Base-by-base conservation (phyloP, 2,329 filamentous ascomycete species). In the Ceratocystis papillata region DNA sequence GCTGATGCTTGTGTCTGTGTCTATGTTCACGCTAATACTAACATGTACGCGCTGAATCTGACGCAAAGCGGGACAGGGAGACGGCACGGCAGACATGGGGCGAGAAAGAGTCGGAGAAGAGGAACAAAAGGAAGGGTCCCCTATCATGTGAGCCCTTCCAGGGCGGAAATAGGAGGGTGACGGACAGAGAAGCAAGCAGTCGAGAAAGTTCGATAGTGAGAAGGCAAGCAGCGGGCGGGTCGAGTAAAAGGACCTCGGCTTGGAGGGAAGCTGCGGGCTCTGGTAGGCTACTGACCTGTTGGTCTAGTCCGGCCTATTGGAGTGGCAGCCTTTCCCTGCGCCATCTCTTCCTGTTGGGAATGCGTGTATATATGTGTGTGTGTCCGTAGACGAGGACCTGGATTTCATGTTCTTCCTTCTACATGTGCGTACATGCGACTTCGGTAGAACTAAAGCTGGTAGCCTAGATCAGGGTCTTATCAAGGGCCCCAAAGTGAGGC, bases 81-180 rank as follows among this genome's bases (percentile, higher is more conserved):
- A 53, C 48, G 48, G 48, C 48, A 53, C 48, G 48, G 48, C 48
- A 53, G 20, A 53, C 8, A 25, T 53, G 48, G 48, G 22, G 48
- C 25, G 10, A 28, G 48, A 15, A 53, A 53, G 48, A 53, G 48
- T 10, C 48, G 15, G 48, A 53, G 10, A 15, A 53, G 22, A 53
- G 10, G 10, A 22, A 15, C 20, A 53, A 15, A 8, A 53, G 48
- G 48, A 53, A 25, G 48, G 22, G 48, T 8, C 22, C 12, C 37
- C 10, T 15, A 41, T 41, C 48, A 53, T 53, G 48, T 53, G 22
- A 53, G 20, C n/a, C 17, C n/a, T 10, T 5, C 20, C n/a, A 41
- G 37, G 10, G 10, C 0, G 37, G 3, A 12, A 41, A 41, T 41
- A 41, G 10, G 37, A 41, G 10, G 37, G 37, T 3, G 37, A 41